Conservation (phyloP, 2,329 filamentous ascomycete species). For the Ophiobolus disseminans region DNA sequence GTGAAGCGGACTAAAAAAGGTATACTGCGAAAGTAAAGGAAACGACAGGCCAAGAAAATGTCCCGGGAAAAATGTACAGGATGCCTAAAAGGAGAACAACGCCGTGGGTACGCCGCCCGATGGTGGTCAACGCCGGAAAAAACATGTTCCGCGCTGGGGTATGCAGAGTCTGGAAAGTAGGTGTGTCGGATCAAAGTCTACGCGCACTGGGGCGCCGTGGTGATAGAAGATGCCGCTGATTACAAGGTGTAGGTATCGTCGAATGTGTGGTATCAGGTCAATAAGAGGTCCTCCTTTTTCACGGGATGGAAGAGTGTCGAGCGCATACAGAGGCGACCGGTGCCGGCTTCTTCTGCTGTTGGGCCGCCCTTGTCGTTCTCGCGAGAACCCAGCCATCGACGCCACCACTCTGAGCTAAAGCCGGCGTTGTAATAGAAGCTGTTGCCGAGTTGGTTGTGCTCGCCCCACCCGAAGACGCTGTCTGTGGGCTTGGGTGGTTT, state of each 20-base stretch:
- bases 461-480: constrained; percentile 59
- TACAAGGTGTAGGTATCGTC: constrained; percentile 32
- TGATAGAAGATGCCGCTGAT: constrained; percentile 26
- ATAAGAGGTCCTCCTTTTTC: constrained; percentile 54
- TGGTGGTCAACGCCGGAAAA: constrained; percentile 27
- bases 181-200: constrained; percentile 28
- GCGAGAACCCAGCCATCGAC: constrained; percentile 57
- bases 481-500: constrained; percentile 54
- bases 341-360: constrained; percentile 52
- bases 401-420: constrained; percentile 57
- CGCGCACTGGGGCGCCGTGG: constrained; percentile 29
- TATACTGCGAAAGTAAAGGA: constrained; percentile 23
- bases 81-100: constrained; percentile 20
- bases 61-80: constrained; percentile 9
- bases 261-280: constrained; percentile 23
- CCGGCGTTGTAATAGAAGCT: constrained; percentile 60
- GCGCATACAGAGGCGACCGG: constrained; percentile 57
- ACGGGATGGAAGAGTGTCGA: constrained; percentile 57
- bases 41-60: constrained; percentile 6
- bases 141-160: constrained; percentile 30
- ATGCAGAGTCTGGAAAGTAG: constrained; percentile 26
- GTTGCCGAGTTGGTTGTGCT: constrained; percentile 59
- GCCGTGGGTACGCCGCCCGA: constrained; percentile 44
- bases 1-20: constrained; percentile 12
- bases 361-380: constrained; percentile 55